phyloP scores from a whole-genome alignment of 176 grass and related monocot species.

The Oryza punctata region DNA sequence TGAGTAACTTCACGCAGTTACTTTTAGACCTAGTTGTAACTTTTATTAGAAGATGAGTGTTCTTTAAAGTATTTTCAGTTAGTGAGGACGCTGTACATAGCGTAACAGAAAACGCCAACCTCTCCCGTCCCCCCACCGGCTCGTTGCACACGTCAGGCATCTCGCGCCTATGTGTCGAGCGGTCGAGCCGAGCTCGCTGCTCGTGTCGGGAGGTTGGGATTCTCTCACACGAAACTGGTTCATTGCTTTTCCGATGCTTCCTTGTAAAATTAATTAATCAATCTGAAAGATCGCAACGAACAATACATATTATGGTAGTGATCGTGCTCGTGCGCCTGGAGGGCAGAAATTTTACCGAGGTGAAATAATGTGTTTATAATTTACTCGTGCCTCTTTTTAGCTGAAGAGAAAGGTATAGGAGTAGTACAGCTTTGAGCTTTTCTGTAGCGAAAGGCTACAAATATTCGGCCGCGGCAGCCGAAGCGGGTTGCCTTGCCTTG shows the following conservation, averaged over 20 bases:
- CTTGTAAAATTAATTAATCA: not conserved
- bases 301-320: not conserved
- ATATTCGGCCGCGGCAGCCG: conserved; percentile 35
- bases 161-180: not conserved
- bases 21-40: too few species aligned
- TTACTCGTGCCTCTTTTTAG: not conserved
- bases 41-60: too few species aligned
- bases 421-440: not conserved
- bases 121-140: not conserved
- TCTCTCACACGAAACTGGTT: not conserved
- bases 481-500: not conserved
- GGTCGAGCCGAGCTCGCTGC: not conserved
- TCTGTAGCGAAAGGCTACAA: conserved; percentile 35
- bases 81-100: too few species aligned
- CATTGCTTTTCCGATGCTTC: not conserved
- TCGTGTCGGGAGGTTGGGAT: conserved; percentile 1
- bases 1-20: too few species aligned
- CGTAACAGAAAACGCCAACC: not conserved
- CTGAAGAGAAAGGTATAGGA: not conserved
- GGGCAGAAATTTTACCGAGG: not conserved
- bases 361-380: not conserved
- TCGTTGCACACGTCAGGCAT: not conserved
- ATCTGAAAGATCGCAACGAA: not conserved
- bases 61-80: too few species aligned
- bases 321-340: not conserved